These are phyloP conservation scores for Tulasnella sp. DNA, from an alignment of 768 basidiomycete species.

Conservation along the genomic window DNA sequence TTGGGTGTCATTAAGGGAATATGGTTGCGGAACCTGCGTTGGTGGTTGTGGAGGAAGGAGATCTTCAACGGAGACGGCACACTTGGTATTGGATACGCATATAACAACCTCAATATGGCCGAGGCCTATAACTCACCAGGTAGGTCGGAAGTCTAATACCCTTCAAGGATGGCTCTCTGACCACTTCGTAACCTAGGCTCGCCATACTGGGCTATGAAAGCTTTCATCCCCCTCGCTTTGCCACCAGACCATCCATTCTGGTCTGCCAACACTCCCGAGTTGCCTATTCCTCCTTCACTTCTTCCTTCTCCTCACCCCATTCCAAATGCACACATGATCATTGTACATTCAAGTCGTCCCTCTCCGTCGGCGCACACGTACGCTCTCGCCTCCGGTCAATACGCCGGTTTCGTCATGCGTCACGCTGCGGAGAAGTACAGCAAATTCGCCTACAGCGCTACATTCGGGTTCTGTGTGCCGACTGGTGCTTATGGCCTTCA, in stretches of 20 bases:
- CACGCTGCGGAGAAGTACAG: slow-evolving; percentile 79
- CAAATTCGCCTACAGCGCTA: slow-evolving; percentile 73
- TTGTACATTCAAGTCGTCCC: slow-evolving; percentile 49
- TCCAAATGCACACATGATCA: slow-evolving; percentile 67
- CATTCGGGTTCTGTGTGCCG: slow-evolving; percentile 76
- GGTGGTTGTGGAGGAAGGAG: slow-evolving; percentile 61
- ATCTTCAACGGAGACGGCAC: slow-evolving; percentile 60
- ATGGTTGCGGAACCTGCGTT: slow-evolving; percentile 70
- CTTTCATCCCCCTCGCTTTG: slow-evolving; percentile 67
- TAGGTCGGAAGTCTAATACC: background rate
- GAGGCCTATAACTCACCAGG: slow-evolving; percentile 77
- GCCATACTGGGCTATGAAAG: slow-evolving; percentile 82
- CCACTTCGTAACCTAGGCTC: slow-evolving; percentile 47
- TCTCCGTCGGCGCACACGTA: slow-evolving; percentile 62
- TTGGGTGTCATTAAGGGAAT: slow-evolving; percentile 71
- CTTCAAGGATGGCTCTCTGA: background rate
- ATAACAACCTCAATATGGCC: slow-evolving; percentile 36
- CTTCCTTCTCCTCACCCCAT: slow-evolving; percentile 57
- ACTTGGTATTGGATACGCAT: slow-evolving; percentile 57
- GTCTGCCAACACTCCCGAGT: slow-evolving; percentile 55
- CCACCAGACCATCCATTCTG: slow-evolving; percentile 73
- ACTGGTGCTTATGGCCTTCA: slow-evolving; percentile 68
- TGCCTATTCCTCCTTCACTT: slow-evolving; percentile 59
- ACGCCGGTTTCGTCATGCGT: slow-evolving; percentile 61
- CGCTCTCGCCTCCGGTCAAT: slow-evolving; percentile 76